Percentiles rank a stretch among this genome's conserved stretches.
phyloP scores from a whole-genome alignment of 371 early-diverging fungal species.

The Mucor piriformis region DNA sequence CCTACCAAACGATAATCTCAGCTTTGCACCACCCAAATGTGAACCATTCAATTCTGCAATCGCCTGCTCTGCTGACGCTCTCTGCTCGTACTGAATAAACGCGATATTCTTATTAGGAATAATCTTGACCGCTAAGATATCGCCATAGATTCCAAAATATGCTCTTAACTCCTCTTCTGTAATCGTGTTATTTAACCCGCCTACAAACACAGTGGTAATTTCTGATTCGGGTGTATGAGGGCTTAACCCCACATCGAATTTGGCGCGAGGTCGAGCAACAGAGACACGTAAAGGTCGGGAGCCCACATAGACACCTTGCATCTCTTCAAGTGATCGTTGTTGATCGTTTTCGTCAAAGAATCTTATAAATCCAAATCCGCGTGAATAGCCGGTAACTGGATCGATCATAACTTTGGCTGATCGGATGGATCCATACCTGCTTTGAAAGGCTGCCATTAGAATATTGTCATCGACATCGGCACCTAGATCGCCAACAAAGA shows the following conservation, averaged over 20 bases:
- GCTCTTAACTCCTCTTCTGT: constrained; percentile 34
- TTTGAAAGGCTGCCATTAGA: constrained; percentile 62
- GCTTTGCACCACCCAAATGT: constrained; percentile 72
- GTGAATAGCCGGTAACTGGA: constrained; percentile 69
- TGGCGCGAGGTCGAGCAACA: constrained; percentile 78
- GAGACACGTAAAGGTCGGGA: constrained; percentile 85
- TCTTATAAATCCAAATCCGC: constrained; percentile 87
- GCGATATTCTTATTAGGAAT: constrained; percentile 87
- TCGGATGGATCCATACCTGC: constrained; percentile 68
- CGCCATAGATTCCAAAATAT: constrained; percentile 64
- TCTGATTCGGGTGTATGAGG: constrained; percentile 62
- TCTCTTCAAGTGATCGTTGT: constrained; percentile 75
- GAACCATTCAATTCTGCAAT: constrained; percentile 80
- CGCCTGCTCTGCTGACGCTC: constrained; percentile 78
- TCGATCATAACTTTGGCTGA: constrained; percentile 87
- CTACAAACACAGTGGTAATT: constrained; percentile 83
- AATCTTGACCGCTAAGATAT: constrained; percentile 83
- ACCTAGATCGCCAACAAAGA: constrained; percentile 81
- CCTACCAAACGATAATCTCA: constrained; percentile 86
- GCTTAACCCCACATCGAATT: constrained; percentile 34
- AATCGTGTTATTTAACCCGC: constrained; percentile 31
- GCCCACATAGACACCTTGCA: constrained; percentile 77
- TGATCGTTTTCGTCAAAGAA: constrained; percentile 77
- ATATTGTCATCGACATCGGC: constrained; percentile 70
- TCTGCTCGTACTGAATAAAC: constrained; percentile 80